Base-by-base conservation (phyloP, 148 eudicot species). In the Silene conica region DNA sequence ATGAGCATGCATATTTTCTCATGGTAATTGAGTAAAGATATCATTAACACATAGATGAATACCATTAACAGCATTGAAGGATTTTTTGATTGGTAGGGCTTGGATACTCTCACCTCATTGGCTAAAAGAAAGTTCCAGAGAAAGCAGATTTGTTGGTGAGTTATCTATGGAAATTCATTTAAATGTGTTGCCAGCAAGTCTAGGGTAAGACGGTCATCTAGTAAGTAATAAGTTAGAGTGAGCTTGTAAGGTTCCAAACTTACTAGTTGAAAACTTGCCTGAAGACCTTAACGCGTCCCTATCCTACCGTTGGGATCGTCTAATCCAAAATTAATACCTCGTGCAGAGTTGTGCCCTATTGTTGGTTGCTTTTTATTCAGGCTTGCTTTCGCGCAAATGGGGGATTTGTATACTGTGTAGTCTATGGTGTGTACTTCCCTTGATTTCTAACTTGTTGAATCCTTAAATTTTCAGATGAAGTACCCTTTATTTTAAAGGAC, bases 71-170 rank as follows among this genome's bases (percentile, higher is more conserved):
- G 31, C 46, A 64, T 55, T 23, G 19, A 23, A 63, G 61, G 57
- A 18, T 67, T 68, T 20, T 50, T 10, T 16, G 61, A 50, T 74
- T 79, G 69, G 56, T 89, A 93, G 98, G 67, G 92, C 98, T 74
- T 93, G 98, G 96, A 84, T 93, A 80, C 73, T 90, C 73, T 85
- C 98, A 74, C 88, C 98, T 28, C 82, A 71, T 31, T 93, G 98
- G 98, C 28, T 26, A 26, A 26, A 26, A 26, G 28, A 26, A 26
- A 26, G 28, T 26, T 26, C 28, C 28, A 26, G 28, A 26, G 28
- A 26, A 26, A 2, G 28, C 28, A 26, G 28, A 26, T 26, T 26
- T 26, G 28, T 26, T 26, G 28, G 28, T 26, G 28, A 26, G 28
- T 26, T 2, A 26, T 26, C 28, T 26, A 26, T 26, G 28, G 28